Conservation (phyloP, 768 basidiomycete genomes). For the Omphalotus guepiniiformis region DNA sequence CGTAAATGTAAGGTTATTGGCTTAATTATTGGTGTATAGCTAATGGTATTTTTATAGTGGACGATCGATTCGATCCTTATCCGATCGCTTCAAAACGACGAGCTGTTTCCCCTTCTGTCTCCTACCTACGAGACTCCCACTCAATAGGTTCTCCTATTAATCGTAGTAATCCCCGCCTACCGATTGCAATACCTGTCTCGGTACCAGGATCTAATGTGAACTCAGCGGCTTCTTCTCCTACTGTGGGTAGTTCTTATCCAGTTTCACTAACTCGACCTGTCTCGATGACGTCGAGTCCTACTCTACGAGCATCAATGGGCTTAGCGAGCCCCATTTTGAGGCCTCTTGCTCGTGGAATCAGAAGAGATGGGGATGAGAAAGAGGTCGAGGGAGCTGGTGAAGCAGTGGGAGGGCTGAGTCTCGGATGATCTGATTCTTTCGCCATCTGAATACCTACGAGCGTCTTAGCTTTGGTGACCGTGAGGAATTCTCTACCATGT, state of each 20-base stretch:
- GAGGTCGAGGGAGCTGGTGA: constrained; percentile 80
- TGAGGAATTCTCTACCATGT: too few relatives aligned
- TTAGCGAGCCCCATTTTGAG: constrained; percentile 73
- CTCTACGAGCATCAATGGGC: constrained; percentile 65
- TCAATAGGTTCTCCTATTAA: constrained; percentile 46
- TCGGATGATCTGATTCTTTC: constrained; percentile 27
- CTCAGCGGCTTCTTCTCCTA: constrained; percentile 73
- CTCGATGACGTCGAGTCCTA: constrained; percentile 69
- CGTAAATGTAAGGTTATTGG: constrained; percentile 56
- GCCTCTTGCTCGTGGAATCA: constrained; percentile 51
- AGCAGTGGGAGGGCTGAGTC: constrained; percentile 61
- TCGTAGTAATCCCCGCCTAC: constrained; percentile 43
- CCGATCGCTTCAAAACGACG: constrained; percentile 73
- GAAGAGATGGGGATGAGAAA: constrained; percentile 57
- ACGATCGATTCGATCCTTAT: constrained; percentile 85
- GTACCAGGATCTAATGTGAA: constrained; percentile 54
- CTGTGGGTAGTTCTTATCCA: constrained; percentile 47
- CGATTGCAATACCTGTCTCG: constrained; percentile 63
- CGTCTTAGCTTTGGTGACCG: background rate
- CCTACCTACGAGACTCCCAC: constrained; percentile 60
- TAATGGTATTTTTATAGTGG: constrained; percentile 40
- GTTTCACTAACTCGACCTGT: constrained; percentile 45
- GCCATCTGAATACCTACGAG: background rate
- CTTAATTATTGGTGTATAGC: background rate
- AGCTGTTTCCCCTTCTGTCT: constrained; percentile 77